Evolutionary conservation across 352 stramenopile genomes (phyloP), one percentile per base, ranked within the genome.

Genomic region (Phytopythium litorale): DNA sequence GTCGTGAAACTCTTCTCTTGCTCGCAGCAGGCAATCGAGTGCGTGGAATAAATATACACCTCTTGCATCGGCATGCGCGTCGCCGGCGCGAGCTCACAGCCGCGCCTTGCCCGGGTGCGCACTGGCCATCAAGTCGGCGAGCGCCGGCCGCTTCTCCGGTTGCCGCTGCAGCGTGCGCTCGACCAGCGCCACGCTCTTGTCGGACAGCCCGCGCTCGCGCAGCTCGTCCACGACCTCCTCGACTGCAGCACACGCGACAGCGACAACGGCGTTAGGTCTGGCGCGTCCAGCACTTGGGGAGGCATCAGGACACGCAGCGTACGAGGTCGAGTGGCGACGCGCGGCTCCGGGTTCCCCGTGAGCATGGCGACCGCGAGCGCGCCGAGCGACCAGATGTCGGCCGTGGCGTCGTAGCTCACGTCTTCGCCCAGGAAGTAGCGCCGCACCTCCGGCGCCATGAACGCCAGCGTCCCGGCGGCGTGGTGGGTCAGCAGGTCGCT

Each of bases 381-480:
- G n/a, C 85, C 85, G 3, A 94, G 78, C 23, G 83, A 92, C 83
- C 85, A 94, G 56, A 92, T 78, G 51, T 94, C 85, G 28, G 83
- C 85, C 30, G 75, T 77, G 56, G 68, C 60, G 45, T 91, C 75
- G 64, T 92, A 94, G 40, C 71, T 83, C 49, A 92, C 80, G 28
- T 70, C 66, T 63, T 92, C 78, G 15, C 81, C 81, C 1, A 92
- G 45, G 56, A 94, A 89, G 63, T 87, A 94, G 4, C 76, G 71
- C 13, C 83, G 71, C 62, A 94, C 81, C 62, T 94, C 83, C 1
- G 85, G 85, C 4, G 85, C 85, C 85, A 92, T 94, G 60, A 88
- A 94, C 43, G 79, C 78, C 48, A 94, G 69, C 15, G 85, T 94
- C 2, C 81, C 85, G 8, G 85, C 85, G 19, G 81, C 81, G 40